Conservation (phyloP, 2,329 filamentous ascomycete genomes). For the Aspergillus aculeatinus region DNA sequence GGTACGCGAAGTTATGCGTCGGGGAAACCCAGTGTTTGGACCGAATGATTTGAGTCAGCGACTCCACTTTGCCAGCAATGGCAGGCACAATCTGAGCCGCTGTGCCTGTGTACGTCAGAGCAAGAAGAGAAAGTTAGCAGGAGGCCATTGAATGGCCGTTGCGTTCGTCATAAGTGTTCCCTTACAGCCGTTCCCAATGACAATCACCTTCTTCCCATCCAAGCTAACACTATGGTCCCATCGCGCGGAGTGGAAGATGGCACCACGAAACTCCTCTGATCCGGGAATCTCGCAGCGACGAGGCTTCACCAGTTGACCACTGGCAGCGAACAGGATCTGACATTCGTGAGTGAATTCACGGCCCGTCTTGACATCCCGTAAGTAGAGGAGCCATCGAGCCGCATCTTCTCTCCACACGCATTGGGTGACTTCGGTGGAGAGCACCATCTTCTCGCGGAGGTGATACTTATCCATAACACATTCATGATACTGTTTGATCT, state of each 20-base stretch:
- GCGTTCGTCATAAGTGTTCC: not conserved
- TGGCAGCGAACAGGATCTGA: constrained; percentile 52
- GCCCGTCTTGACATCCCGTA: constrained; percentile 26
- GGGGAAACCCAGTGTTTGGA: constrained; percentile 58
- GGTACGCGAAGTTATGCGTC: constrained; percentile 38
- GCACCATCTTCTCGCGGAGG: constrained; percentile 32
- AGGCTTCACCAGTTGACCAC: constrained; percentile 55
- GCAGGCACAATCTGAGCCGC: constrained; percentile 28
- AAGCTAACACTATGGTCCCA: constrained; percentile 27
- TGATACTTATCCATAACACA: constrained; percentile 49
- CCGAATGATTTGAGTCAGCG: constrained; percentile 57
- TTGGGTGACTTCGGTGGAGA: constrained; percentile 15
- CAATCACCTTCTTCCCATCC: constrained; percentile 27
- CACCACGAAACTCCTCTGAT: constrained; percentile 20
- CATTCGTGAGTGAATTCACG: constrained; percentile 39
- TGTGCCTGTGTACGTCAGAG: constrained; percentile 16
- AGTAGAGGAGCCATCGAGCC: constrained; percentile 46
- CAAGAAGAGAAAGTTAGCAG: too few relatives aligned
- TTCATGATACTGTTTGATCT: constrained; percentile 53
- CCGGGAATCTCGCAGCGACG: constrained; percentile 41
- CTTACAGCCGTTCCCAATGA: constrained; percentile 37
- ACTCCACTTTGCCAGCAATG: constrained; percentile 47
- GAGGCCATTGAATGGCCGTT: too few relatives aligned
- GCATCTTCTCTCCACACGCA: constrained; percentile 52
- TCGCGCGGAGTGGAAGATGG: constrained; percentile 29